A percentile compares a stretch with the other conserved stretches of the same genome.
phyloP scores from a whole-genome alignment of 1,284 basidiomycete genomes.

The Sanguinoderma infundibulare region DNA sequence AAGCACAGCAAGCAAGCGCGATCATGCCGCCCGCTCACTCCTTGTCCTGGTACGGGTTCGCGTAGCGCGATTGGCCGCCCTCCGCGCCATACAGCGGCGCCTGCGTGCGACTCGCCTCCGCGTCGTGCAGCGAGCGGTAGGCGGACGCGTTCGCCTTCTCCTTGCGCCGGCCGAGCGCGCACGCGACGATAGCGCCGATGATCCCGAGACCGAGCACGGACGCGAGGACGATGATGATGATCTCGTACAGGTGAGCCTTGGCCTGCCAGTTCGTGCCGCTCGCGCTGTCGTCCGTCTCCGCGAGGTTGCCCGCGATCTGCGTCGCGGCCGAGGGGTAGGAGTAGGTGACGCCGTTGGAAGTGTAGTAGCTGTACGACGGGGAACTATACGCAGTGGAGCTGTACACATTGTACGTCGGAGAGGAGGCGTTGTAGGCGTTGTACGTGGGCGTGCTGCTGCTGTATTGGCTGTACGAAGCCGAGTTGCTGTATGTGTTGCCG shows the following conservation, averaged over 20 bases:
- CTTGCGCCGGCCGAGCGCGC: conserved; percentile 23
- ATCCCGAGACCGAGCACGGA: conserved; percentile 21
- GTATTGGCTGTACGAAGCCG: background rate
- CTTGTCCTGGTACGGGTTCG: conserved; percentile 32
- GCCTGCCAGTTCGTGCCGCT: conserved; percentile 19
- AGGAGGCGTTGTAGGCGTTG: background rate
- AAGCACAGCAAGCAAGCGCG: background rate
- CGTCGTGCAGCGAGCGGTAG: conserved; percentile 29
- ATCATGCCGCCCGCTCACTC: conserved; percentile 1
- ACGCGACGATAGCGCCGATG: conserved; percentile 23
- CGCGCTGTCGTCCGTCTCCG: conserved; percentile 18
- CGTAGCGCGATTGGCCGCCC: conserved; percentile 27
- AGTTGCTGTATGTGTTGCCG: background rate
- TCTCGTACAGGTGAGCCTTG: conserved; percentile 31
- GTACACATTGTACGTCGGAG: background rate
- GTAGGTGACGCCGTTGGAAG: conserved; percentile 8
- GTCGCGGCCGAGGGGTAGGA: conserved; percentile 2
- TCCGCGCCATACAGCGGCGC: conserved; percentile 32
- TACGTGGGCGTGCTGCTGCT: background rate
- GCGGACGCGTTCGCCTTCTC: conserved; percentile 21
- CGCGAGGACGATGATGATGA: conserved; percentile 29
- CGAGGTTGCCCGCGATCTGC: conserved; percentile 22
- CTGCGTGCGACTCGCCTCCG: conserved; percentile 23
- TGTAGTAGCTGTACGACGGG: no score
- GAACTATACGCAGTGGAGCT: no score